Conservation (phyloP, 768 basidiomycete species). For the Xanthoconium stramineum region DNA sequence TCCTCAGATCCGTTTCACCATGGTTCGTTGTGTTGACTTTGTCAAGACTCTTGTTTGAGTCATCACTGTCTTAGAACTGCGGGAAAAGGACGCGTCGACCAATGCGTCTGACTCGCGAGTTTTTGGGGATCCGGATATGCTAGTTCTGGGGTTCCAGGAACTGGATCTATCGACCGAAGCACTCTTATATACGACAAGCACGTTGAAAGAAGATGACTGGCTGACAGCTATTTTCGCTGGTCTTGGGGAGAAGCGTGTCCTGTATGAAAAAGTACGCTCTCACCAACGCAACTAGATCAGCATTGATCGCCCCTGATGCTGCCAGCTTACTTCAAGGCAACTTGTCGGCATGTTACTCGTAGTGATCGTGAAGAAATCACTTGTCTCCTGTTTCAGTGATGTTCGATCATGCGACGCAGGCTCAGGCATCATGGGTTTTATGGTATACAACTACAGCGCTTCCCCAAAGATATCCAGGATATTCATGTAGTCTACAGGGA, state of each 20-base stretch:
- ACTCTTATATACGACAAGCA: slow-evolving; percentile 63
- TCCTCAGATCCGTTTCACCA: slow-evolving; percentile 19
- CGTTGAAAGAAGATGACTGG: slow-evolving; percentile 71
- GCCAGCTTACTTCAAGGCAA: slow-evolving; percentile 70
- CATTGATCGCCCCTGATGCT: background rate
- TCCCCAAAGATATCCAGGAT: background rate
- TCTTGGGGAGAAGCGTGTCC: slow-evolving; percentile 60
- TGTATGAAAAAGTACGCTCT: slow-evolving; percentile 61
- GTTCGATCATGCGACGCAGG: slow-evolving; percentile 54
- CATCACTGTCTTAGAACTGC: slow-evolving; percentile 5
- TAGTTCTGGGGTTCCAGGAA: slow-evolving; percentile 81
- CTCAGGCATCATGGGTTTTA: slow-evolving; percentile 72
- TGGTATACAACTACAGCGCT: slow-evolving; percentile 43
- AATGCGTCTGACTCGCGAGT: slow-evolving; percentile 17
- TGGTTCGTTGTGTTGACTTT: slow-evolving; percentile 14
- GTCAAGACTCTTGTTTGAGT: background rate
- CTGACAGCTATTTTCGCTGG: slow-evolving; percentile 58
- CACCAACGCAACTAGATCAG: background rate
- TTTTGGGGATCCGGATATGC: slow-evolving; percentile 55
- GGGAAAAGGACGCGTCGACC: background rate
- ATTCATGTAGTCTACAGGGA: slow-evolving; percentile 44
- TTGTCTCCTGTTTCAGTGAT: slow-evolving; percentile 51
- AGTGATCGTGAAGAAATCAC: slow-evolving; percentile 55
- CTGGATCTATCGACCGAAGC: slow-evolving; percentile 78
- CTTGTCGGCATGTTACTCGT: slow-evolving; percentile 83